Evolutionary conservation across 2,329 filamentous ascomycete genomes (phyloP).

Genomic region (Trichoderma oligosporum): DNA sequence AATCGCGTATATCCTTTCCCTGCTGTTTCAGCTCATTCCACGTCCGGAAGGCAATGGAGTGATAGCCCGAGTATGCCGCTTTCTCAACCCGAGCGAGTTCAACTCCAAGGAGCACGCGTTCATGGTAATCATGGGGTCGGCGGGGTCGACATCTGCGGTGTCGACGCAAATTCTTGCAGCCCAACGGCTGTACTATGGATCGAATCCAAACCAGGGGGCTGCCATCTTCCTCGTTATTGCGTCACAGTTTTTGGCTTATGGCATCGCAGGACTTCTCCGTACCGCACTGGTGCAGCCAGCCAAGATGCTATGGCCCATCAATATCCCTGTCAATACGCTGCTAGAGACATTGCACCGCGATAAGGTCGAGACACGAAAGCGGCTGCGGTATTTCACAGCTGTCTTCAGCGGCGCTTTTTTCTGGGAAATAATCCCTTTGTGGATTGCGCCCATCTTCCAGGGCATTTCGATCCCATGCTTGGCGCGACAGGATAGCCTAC

Average conservation of each 20-base stretch:
- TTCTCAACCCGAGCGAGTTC: constrained; percentile 23
- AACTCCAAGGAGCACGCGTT: constrained; percentile 33
- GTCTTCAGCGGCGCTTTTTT: constrained; percentile 39
- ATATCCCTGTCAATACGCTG: constrained; percentile 30
- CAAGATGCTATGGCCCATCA: constrained; percentile 37
- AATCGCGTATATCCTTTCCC: constrained; percentile 16
- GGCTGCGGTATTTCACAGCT: constrained; percentile 40
- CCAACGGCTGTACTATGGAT: constrained; percentile 45
- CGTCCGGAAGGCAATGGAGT: constrained; percentile 17
- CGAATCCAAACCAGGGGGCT: constrained; percentile 36
- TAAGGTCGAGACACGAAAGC: constrained; percentile 35
- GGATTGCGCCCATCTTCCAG: constrained; percentile 42
- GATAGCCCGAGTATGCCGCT: not conserved
- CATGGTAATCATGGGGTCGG: constrained; percentile 42
- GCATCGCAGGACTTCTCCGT: constrained; percentile 46
- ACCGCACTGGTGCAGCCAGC: constrained; percentile 45
- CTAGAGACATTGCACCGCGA: constrained; percentile 31
- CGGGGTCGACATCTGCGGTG: constrained; percentile 34
- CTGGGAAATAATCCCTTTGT: constrained; percentile 49
- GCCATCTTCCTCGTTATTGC: constrained; percentile 45
- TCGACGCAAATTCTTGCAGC: constrained; percentile 41
- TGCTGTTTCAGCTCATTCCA: constrained; percentile 20
- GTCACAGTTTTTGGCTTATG: constrained; percentile 48
- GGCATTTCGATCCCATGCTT: constrained; percentile 41
- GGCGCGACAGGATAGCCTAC: constrained; percentile 36